Percentiles rank a stretch among this genome's conserved stretches.
These are phyloP conservation scores for Clohesyomyces aquaticus DNA, from an alignment of 495 filamentous ascomycete genomes.

Conservation along the genomic window DNA sequence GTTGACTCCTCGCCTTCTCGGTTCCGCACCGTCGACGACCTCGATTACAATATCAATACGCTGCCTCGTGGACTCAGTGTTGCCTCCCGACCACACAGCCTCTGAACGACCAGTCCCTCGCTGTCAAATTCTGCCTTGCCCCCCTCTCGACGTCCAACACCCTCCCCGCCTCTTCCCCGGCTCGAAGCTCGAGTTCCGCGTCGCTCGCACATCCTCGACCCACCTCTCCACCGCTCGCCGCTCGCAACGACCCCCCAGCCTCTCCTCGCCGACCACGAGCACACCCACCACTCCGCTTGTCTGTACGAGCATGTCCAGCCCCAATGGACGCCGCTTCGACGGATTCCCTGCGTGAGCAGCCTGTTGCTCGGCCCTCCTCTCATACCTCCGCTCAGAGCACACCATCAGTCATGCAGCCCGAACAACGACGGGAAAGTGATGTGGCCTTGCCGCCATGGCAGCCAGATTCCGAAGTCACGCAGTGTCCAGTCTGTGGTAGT, in stretches of 20 bases:
- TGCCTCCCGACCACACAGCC: too few relatives aligned
- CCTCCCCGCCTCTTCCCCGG: neutral
- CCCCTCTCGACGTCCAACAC: neutral
- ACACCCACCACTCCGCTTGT: neutral
- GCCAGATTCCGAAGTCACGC: conserved; percentile 34
- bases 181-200: too few relatives aligned
- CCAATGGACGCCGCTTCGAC: neutral
- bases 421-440: conserved; percentile 21
- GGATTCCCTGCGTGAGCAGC: neutral
- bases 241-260: too few relatives aligned
- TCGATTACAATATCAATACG: too few relatives aligned
- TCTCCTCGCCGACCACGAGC: too few relatives aligned
- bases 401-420: neutral
- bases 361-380: conserved; percentile 5
- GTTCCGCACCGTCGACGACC: too few relatives aligned
- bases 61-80: too few relatives aligned
- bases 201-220: too few relatives aligned
- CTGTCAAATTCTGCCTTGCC: too few relatives aligned
- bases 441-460: conserved; percentile 37
- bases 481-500: conserved; percentile 35
- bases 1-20: too few relatives aligned
- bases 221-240: too few relatives aligned
- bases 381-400: conserved; percentile 11
- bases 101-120: too few relatives aligned
- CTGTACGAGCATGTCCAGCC: neutral